phyloP scores from a whole-genome alignment of 1,139 yeast genomes.

The Debaryomyces robertsiae region DNA sequence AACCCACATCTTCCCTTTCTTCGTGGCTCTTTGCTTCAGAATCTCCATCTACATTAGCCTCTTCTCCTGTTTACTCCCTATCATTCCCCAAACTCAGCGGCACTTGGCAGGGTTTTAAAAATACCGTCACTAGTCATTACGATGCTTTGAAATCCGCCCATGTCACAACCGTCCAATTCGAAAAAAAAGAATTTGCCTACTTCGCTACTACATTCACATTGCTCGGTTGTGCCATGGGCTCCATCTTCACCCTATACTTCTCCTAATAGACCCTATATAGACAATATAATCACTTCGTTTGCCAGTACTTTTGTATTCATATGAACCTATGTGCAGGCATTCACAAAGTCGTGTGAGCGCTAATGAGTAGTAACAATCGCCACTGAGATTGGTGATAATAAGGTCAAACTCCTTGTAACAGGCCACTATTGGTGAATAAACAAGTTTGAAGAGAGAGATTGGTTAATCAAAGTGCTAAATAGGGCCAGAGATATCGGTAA shows the following conservation, averaged over 20 bases:
- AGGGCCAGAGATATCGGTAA: conserved; percentile 2
- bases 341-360: conserved; percentile 6
- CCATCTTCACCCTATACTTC: conserved; percentile 21
- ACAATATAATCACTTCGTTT: neutral
- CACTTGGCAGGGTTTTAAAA: conserved; percentile 22
- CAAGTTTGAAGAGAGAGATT: neutral
- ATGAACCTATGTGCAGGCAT: conserved; percentile 2
- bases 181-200: conserved; percentile 29
- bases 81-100: conserved; percentile 7
- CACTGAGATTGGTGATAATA: conserved; percentile 8
- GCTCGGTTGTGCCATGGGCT: conserved; percentile 27
- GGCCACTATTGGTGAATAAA: conserved; percentile 5
- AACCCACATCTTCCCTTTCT: conserved; percentile 4
- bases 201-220: conserved; percentile 21
- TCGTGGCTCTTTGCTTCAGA: conserved; percentile 6
- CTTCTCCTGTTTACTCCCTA: conserved; percentile 1
- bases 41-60: neutral
- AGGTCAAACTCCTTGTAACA: neutral
- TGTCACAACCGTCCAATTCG: conserved; percentile 21
- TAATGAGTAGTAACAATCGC: conserved; percentile 2
- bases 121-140: conserved; percentile 18
- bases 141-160: conserved; percentile 23
- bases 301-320: too few relatives aligned
- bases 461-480: neutral
- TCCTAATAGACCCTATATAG: conserved; percentile 12